Evolutionary conservation across 495 filamentous ascomycete species (phyloP).

Genomic region (Hypoxylon subgilvum): DNA sequence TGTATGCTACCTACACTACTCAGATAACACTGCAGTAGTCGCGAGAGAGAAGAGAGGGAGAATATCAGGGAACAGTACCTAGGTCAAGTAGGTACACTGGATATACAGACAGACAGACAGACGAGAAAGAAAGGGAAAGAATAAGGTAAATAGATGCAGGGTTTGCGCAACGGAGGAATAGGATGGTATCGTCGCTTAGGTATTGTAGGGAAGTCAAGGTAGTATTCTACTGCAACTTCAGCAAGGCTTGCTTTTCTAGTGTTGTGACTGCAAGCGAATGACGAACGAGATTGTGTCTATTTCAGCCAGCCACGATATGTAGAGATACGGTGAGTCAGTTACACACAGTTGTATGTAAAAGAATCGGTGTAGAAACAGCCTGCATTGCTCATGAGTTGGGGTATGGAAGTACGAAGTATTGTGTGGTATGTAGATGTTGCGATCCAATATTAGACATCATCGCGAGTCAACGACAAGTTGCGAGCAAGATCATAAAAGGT

Average conservation of each 20-base stretch:
- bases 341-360: not conserved
- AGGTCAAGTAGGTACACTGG: not conserved
- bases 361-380: constrained; percentile 5
- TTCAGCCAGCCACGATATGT: constrained; percentile 2
- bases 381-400: not conserved
- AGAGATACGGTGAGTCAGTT: too few relatives aligned
- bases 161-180: not conserved
- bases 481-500: not conserved
- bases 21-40: constrained; percentile 2
- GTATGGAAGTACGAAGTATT: too few relatives aligned
- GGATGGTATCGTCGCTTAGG: constrained; percentile 4
- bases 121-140: not conserved
- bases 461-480: constrained; percentile 7
- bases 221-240: constrained; percentile 12
- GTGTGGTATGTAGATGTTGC: not conserved
- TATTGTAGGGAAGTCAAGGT: constrained; percentile 1
- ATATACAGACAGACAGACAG: not conserved
- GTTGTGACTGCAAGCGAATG: too few relatives aligned
- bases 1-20: too few relatives aligned
- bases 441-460: constrained; percentile 20
- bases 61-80: not conserved
- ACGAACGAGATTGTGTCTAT: too few relatives aligned
- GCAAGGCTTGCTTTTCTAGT: not conserved
- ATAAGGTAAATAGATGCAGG: not conserved
- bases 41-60: not conserved